These are phyloP conservation scores for Cercophora samala DNA, from an alignment of 495 filamentous ascomycete species.

Conservation along the genomic window DNA sequence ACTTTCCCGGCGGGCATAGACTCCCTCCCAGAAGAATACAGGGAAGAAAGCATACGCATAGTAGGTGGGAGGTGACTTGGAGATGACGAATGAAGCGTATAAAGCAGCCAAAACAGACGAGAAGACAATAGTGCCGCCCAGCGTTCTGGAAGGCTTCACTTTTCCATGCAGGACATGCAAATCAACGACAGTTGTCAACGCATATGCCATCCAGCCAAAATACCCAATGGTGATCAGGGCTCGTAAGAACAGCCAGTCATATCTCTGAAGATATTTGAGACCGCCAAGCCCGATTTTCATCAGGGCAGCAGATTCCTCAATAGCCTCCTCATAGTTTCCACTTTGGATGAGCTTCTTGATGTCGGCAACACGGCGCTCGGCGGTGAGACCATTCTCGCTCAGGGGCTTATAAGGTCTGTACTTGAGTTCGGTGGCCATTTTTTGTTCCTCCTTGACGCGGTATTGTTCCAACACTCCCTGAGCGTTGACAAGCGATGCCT, in stretches of 20 bases:
- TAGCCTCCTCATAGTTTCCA: slow-evolving; percentile 68
- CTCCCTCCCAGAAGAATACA: slow-evolving; percentile 94
- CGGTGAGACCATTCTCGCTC: slow-evolving; percentile 58
- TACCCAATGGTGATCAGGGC: slow-evolving; percentile 93
- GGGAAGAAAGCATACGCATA: slow-evolving; percentile 93
- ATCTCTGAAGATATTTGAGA: slow-evolving; percentile 88
- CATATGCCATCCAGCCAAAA: slow-evolving; percentile 94
- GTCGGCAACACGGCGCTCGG: slow-evolving; percentile 62
- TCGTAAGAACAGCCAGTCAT: slow-evolving; percentile 95
- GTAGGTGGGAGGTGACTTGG: slow-evolving; percentile 77
- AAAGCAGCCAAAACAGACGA: slow-evolving; percentile 69
- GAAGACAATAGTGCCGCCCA: slow-evolving; percentile 62
- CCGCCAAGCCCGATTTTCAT: slow-evolving; percentile 77
- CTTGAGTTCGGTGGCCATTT: slow-evolving; percentile 67
- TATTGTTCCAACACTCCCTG: slow-evolving; percentile 95
- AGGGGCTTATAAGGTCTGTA: slow-evolving; percentile 68
- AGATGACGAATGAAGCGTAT: slow-evolving; percentile 74
- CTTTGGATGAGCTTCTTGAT: slow-evolving; percentile 66
- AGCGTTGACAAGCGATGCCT: slow-evolving; percentile 82
- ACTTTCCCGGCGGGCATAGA: slow-evolving; percentile 73
- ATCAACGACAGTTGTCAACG: slow-evolving; percentile 86
- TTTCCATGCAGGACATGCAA: slow-evolving; percentile 78
- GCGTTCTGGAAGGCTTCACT: slow-evolving; percentile 61
- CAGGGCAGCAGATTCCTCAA: slow-evolving; percentile 67
- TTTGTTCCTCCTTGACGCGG: slow-evolving; percentile 85